A percentile compares a stretch with the other conserved stretches of the same genome.
Conservation (phyloP, 208 protist genomes). For the Porcisia deanei region DNA sequence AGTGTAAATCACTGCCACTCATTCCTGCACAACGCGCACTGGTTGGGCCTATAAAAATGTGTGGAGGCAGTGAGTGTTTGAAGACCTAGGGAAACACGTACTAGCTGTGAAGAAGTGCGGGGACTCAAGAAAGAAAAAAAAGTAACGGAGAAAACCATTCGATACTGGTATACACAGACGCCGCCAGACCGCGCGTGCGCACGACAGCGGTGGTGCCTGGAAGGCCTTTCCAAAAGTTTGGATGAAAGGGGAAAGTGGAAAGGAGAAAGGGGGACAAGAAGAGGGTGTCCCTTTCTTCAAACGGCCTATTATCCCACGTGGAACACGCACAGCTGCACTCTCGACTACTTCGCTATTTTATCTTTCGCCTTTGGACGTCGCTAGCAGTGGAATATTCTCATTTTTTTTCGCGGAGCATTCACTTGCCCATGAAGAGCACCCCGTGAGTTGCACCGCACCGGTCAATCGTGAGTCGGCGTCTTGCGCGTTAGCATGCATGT, state of each 20-base stretch:
- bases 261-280: not conserved
- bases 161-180: not conserved
- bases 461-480: not conserved
- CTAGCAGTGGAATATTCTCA: not conserved
- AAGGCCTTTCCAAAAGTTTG: not conserved
- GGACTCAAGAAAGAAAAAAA: constrained; percentile 1
- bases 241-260: not conserved
- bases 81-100: not conserved
- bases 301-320: not conserved
- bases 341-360: not conserved
- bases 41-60: not conserved
- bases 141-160: not conserved
- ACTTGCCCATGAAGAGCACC: not conserved
- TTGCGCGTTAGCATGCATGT: not conserved
- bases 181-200: not conserved
- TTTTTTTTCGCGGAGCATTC: not conserved
- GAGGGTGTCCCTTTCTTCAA: not conserved
- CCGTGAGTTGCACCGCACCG: not conserved
- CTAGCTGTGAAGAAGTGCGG: not conserved
- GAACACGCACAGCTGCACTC: not conserved
- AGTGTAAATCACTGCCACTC: not conserved
- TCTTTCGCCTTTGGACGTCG: not conserved
- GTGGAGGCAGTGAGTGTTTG: not conserved
- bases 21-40: constrained; percentile 6
- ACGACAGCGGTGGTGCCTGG: not conserved